phyloP scores from a whole-genome alignment of 2,329 filamentous ascomycete genomes.

The Macrophomina pseudophaseolina region DNA sequence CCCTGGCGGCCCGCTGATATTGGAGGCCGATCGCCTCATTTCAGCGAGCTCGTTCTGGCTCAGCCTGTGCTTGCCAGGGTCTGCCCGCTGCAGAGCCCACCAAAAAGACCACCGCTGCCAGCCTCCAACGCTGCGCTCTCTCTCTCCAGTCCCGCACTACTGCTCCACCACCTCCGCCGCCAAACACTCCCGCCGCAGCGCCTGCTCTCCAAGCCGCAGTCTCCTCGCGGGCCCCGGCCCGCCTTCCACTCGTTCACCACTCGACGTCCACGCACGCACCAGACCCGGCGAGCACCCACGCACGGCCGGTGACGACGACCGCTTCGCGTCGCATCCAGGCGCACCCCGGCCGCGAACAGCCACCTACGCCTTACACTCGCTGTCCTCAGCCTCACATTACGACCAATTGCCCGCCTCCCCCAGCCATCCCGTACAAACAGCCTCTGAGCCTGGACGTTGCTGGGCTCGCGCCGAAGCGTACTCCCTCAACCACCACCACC shows the following conservation, averaged over 20 bases:
- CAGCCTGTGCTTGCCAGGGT: conserved; percentile 12
- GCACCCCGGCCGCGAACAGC: conserved; percentile 1
- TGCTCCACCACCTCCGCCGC: neutral
- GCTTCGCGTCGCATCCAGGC: neutral
- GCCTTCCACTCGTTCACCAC: neutral
- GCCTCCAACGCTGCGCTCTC: neutral
- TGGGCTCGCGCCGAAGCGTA: neutral
- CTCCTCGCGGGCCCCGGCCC: neutral
- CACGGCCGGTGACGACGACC: neutral
- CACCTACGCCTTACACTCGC: conserved; percentile 3
- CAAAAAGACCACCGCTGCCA: neutral
- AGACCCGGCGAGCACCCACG: neutral
- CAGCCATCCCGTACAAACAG: neutral
- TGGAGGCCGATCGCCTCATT: conserved; percentile 26
- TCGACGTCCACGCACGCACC: neutral
- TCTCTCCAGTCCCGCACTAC: neutral
- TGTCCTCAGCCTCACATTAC: neutral
- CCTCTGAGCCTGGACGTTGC: neutral
- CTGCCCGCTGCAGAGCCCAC: neutral
- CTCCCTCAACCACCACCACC: conserved; percentile 1
- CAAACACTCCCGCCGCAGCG: neutral
- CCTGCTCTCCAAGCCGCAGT: neutral
- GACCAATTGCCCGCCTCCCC: conserved; percentile 11
- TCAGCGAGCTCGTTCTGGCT: conserved; percentile 19
- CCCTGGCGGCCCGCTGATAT: conserved; percentile 17